These are phyloP conservation scores for Yamadazyma songkhlaensis DNA, from an alignment of 1,139 yeast species.

Conservation along the genomic window DNA sequence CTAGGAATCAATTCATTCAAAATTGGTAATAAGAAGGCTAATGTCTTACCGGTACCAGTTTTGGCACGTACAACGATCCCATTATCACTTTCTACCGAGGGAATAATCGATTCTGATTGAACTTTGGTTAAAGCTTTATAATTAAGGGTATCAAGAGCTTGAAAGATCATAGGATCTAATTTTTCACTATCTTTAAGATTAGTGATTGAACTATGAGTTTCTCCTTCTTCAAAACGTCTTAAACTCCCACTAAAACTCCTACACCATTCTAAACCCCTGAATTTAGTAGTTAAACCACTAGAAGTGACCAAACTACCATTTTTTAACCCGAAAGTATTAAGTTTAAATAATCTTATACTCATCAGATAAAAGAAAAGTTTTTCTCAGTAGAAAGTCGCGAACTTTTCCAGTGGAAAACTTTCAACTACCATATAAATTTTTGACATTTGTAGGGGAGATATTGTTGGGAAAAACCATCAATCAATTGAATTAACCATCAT, in stretches of 20 bases:
- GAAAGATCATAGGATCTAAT: conserved; percentile 15
- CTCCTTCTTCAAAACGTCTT: conserved; percentile 6
- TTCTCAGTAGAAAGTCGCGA: conserved; percentile 1
- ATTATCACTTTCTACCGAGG: conserved; percentile 52
- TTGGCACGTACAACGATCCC: conserved; percentile 87
- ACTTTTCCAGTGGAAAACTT: neutral
- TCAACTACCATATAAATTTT: neutral
- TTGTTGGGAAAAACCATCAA: neutral
- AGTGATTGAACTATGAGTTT: conserved; percentile 11
- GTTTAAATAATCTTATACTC: conserved; percentile 1
- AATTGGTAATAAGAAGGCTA: conserved; percentile 82
- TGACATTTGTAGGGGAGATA: neutral
- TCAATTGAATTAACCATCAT: neutral
- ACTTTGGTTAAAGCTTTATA: conserved; percentile 67
- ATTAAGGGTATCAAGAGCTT: conserved; percentile 39
- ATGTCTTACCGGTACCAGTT: conserved; percentile 95
- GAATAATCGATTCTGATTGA: conserved; percentile 70
- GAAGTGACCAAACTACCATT: too few species aligned
- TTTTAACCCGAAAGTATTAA: too few species aligned
- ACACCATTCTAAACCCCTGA: too few species aligned
- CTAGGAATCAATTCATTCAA: conserved; percentile 28
- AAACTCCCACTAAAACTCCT: neutral
- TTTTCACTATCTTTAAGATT: conserved; percentile 13
- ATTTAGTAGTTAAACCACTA: too few species aligned
- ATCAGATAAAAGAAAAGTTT: conserved; percentile 1